Evolutionary conservation across 257 asterid species (phyloP).

Genomic region (Eustoma russellianum): DNA sequence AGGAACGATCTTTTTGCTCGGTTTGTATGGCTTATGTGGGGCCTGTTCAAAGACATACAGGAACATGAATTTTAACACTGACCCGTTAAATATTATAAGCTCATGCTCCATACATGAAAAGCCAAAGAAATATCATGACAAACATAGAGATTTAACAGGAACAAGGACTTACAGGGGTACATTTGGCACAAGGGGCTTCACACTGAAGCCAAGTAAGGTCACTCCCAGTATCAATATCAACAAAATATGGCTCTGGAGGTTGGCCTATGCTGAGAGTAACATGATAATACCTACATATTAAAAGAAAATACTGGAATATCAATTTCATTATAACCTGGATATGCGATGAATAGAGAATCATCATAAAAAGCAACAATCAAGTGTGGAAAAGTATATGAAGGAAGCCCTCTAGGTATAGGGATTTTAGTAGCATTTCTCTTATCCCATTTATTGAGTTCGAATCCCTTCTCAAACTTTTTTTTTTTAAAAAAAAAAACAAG

Average conservation of each 20-base stretch:
- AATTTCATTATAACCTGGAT: no score
- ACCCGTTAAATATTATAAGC: background rate
- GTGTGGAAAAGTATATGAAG: no score
- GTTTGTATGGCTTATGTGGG: constrained; percentile 74
- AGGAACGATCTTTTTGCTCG: constrained; percentile 38
- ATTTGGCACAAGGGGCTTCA: constrained; percentile 79
- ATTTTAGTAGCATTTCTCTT: no score
- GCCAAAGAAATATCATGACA: background rate
- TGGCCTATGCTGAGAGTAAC: constrained; percentile 52
- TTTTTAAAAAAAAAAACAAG: no score
- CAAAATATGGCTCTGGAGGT: constrained; percentile 56
- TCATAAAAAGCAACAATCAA: no score
- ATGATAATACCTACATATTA: constrained; percentile 53
- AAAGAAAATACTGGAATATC: constrained; percentile 1
- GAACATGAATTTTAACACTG: background rate
- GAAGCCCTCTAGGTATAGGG: no score
- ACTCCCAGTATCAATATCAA: constrained; percentile 91
- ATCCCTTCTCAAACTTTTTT: no score
- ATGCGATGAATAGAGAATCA: no score
- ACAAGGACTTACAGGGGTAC: constrained; percentile 44
- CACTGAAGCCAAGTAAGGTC: constrained; percentile 97
- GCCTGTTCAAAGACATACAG: constrained; percentile 41
- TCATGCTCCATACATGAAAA: background rate
- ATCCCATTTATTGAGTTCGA: no score
- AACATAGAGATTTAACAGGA: background rate